Base-by-base conservation (phyloP, 306 rosid genomes). In the Trifolium subterraneum region DNA sequence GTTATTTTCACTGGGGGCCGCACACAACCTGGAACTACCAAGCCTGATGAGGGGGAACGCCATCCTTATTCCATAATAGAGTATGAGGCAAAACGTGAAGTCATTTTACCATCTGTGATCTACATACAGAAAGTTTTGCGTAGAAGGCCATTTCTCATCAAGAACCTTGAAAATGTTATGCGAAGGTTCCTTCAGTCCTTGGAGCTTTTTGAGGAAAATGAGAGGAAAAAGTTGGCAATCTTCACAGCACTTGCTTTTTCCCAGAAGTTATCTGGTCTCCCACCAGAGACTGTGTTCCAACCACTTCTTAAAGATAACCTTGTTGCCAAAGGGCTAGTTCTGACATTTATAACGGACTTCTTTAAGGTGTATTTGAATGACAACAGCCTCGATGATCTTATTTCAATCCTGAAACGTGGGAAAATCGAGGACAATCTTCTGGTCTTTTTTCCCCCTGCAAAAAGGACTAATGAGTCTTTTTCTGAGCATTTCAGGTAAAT, bases 11-110 rank as follows among this genome's bases (percentile, higher is more conserved):
- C 93, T 41, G 99, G 99, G 79, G 96, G 99, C 13, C 99, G 99
- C 64, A 95, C 99, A 39, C 99, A 95, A 70, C 98, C 99, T 78
- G 99, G 99, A 90, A 95, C 99, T 73, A 95, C 97, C 76, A 95
- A 95, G 84, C 97, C 99, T 77, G 99, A 92, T 88, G 99, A 95
- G 88, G 99, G 99, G 88, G 97, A 92, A 82, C 99, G 98, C 67
- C 99, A 95, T 78, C 88, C 98, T 10, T 88, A 88, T 79, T 95
- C 99, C 73, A 82, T 95, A 64, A 82, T 95, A 76, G 99, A 92
- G 76, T 81, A 81, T 75, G 99, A 90, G 82, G 87, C 99, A 23
- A 87, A 38, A 75, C 98, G 93, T 64, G 98, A 92, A 76, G 88
- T 83, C 71, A 95, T 95, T 70, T 67, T 92, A 75, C 97, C 97